Base-by-base conservation (phyloP, 495 filamentous ascomycete species). In the Penicillium alfredii region DNA sequence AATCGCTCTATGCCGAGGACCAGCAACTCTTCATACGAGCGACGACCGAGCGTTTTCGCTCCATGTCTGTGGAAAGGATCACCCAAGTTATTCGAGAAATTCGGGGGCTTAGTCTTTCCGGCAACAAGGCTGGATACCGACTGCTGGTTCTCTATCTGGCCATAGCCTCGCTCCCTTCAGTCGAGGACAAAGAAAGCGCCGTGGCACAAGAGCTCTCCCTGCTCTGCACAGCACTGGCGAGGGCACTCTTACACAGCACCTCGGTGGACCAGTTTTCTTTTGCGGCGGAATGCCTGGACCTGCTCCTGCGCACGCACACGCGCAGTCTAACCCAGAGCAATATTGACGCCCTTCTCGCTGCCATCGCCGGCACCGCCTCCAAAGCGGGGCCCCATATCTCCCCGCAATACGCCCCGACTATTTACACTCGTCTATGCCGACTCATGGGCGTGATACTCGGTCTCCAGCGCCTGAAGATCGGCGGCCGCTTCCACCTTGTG, bases 401-500 rank as follows among this genome's bases (percentile, higher is more conserved):
- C 19, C 38, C 63, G 2, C 45, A 52, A 31, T 65, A 65, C 25
- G 64, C 72, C 1, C 64, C 70, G 8, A 66, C 68, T 4, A 68
- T 84, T 33, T 88, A 72, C 64, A 63, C 68, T 13, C 72, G 72
- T 30, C 66, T 86, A 6, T 84, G 77, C 58, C 62, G 70, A 11
- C 57, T 84, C 16, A 61, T 77, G 44, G 68, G 68, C 23, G 42
- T 76, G 12, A 56, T 81, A 6, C 57, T 83, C 16, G 61, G 72
- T 17, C 65, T 76, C 10, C 75, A 80, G 46, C 77, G 85, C n/a
- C 61, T 77, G 24, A 79, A 82, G 27, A 67, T 82, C 13, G 73
- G 74, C 30, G 79, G 80, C 9, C 80, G 81, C 25, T 86, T 80
- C 61, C 82, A 89, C 55, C 61, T 88, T 16, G 63, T 89, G 13